Evolutionary conservation across 116 monocot genomes (phyloP).

Genomic region (Papilionanthe hybrid): DNA sequence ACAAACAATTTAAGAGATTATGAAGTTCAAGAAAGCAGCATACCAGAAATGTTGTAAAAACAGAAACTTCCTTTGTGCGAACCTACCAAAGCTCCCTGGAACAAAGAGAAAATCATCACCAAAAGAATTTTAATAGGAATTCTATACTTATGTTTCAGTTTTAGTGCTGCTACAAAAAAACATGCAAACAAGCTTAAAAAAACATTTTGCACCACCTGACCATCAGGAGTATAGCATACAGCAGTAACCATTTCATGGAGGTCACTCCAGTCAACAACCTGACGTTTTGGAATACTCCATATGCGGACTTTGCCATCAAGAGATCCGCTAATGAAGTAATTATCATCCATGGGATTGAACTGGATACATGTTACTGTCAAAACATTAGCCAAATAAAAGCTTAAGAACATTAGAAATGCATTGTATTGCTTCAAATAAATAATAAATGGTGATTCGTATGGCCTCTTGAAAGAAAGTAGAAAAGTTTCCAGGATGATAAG

Average conservation of each 20-base stretch:
- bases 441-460: neutral
- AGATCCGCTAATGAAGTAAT: constrained; percentile 96
- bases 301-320: constrained; percentile 90
- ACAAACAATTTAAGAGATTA: too few relatives aligned
- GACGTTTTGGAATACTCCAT: constrained; percentile 84
- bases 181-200: neutral
- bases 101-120: constrained; percentile 9
- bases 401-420: neutral
- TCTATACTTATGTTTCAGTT: neutral
- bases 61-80: constrained; percentile 90
- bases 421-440: neutral
- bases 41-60: constrained; percentile 75
- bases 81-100: constrained; percentile 84
- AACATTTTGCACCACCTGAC: constrained; percentile 46
- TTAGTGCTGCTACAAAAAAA: neutral
- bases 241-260: constrained; percentile 98
- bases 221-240: constrained; percentile 83
- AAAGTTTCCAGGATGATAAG: neutral
- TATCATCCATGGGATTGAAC: constrained; percentile 91
- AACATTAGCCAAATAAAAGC: neutral
- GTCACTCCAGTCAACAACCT: constrained; percentile 87
- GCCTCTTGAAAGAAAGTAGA: neutral
- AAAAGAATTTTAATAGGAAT: neutral
- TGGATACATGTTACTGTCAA: constrained; percentile 88
- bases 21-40: neutral